phyloP scores from a whole-genome alignment of 306 rosid species.

The Acacia crassicarpa region DNA sequence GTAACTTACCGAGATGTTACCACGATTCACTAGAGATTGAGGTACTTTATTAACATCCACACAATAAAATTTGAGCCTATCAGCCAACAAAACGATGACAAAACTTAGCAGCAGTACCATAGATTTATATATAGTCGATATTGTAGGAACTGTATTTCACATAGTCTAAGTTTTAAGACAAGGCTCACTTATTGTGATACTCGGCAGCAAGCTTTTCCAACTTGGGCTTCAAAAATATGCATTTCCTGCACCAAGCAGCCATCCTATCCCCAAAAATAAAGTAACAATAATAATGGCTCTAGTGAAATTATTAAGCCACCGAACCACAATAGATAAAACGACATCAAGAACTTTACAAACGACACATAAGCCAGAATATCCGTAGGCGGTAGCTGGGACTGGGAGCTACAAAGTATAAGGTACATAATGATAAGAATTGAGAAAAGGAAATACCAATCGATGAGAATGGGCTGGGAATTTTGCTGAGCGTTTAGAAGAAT shows the following conservation, averaged over 20 bases:
- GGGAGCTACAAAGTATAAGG: neutral
- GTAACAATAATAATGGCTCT: neutral
- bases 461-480: constrained; percentile 61
- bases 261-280: constrained; percentile 51
- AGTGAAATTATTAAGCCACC: neutral
- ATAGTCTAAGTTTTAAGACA: neutral
- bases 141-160: neutral
- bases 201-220: constrained; percentile 89
- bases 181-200: constrained; percentile 43
- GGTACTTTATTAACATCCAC: constrained; percentile 96
- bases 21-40: constrained; percentile 76
- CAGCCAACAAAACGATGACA: neutral
- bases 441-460: constrained; percentile 61
- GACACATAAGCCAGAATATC: neutral
- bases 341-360: neutral
- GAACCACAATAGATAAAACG: neutral
- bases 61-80: constrained; percentile 68
- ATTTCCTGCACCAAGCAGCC: constrained; percentile 96
- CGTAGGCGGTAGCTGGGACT: neutral
- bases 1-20: constrained; percentile 72
- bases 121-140: neutral
- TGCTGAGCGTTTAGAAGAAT: constrained; percentile 57
- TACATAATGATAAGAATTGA: neutral
- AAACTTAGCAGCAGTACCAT: neutral
- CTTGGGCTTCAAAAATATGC: constrained; percentile 94